These are phyloP conservation scores for Neurospora tetraspora DNA, from an alignment of 495 filamentous ascomycete species.

Conservation along the genomic window DNA sequence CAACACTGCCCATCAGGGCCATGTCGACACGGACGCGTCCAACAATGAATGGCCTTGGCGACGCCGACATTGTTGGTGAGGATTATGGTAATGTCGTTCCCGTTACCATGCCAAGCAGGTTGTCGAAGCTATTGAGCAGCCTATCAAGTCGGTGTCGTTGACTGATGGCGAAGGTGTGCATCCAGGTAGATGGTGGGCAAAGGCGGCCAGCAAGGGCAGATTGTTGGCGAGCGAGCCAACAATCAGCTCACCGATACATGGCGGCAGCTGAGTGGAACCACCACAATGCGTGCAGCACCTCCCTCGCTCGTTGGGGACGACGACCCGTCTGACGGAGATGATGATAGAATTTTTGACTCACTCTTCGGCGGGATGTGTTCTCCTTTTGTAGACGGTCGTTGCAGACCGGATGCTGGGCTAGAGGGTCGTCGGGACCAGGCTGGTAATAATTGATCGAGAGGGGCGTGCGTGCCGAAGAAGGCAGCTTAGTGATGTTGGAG, in stretches of 20 bases:
- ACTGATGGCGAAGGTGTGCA: not conserved
- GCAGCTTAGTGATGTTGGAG: not conserved
- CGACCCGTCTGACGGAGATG: not conserved
- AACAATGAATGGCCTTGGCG: not conserved
- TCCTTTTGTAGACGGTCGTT: not conserved
- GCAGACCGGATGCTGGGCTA: not conserved
- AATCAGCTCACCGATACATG: slow-evolving; percentile 1
- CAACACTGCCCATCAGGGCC: not conserved
- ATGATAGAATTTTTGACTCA: not conserved
- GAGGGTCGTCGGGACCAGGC: not conserved
- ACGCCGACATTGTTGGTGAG: not conserved
- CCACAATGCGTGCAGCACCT: not conserved
- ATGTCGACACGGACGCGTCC: not conserved
- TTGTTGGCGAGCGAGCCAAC: not conserved
- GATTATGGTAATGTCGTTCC: not conserved
- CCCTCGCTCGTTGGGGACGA: not conserved
- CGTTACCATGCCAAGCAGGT: not conserved
- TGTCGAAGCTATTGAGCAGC: not conserved
- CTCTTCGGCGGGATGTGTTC: not conserved
- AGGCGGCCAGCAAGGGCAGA: not conserved
- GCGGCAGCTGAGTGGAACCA: not conserved
- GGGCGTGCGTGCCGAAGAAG: not conserved
- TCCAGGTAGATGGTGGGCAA: not conserved
- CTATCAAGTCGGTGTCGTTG: not conserved
- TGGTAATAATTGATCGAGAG: not conserved